A percentile compares a stretch with the other conserved stretches of the same genome.
These are phyloP conservation scores for Beauveria australis DNA, from an alignment of 2,329 filamentous ascomycete genomes.

Conservation along the genomic window DNA sequence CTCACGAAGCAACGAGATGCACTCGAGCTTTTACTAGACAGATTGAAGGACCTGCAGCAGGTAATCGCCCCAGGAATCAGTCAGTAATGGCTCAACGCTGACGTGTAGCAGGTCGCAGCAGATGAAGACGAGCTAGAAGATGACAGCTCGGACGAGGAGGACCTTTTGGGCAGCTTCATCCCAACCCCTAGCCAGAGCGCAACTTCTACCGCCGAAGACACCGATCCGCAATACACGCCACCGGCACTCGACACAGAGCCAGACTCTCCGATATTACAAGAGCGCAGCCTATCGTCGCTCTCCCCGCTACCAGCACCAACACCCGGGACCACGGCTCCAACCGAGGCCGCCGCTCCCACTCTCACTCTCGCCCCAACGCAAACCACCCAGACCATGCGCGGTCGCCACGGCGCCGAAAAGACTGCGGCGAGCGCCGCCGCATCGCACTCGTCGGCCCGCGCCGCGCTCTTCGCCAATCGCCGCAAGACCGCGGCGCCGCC, in stretches of 20 bases:
- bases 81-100: constrained; percentile 11
- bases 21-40: constrained; percentile 57
- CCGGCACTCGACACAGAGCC: constrained; percentile 32
- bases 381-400: constrained; percentile 27
- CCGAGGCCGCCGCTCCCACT: constrained; percentile 6
- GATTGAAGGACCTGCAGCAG: constrained; percentile 60
- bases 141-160: constrained; percentile 46
- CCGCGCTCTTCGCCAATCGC: constrained; percentile 36
- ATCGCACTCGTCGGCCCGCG: constrained; percentile 30
- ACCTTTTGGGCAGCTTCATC: constrained; percentile 47
- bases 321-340: constrained; percentile 11
- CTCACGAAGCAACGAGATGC: constrained; percentile 56
- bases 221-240: constrained; percentile 40
- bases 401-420: constrained; percentile 19
- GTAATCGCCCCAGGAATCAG: constrained; percentile 24
- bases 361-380: constrained; percentile 19
- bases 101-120: constrained; percentile 23
- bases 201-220: constrained; percentile 34
- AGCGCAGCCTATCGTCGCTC: constrained; percentile 29
- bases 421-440: constrained; percentile 15
- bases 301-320: constrained; percentile 9
- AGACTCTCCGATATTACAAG: constrained; percentile 10
- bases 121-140: constrained; percentile 30
- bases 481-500: constrained; percentile 28
- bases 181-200: constrained; percentile 46